These are phyloP conservation scores for Paracamarosporium sp. DNA, from an alignment of 2,329 filamentous ascomycete genomes.

Conservation along the genomic window DNA sequence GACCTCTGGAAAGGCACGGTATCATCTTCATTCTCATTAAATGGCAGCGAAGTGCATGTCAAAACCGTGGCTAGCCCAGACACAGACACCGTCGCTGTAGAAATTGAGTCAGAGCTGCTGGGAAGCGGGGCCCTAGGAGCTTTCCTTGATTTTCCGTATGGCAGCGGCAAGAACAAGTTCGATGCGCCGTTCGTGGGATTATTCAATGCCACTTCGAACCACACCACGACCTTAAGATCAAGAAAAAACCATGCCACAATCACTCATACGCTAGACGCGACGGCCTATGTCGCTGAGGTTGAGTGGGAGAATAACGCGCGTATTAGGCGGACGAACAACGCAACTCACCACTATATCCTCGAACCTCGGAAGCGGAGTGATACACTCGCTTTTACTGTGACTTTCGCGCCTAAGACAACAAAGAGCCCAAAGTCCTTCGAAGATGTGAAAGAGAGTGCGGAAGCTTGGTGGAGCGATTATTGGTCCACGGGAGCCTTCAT, in stretches of 20 bases:
- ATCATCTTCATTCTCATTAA: slow-evolving; percentile 53
- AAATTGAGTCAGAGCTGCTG: slow-evolving; percentile 53
- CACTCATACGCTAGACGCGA: slow-evolving; percentile 52
- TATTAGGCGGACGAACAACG: slow-evolving; percentile 42
- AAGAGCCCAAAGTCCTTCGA: slow-evolving; percentile 40
- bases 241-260: slow-evolving; percentile 47
- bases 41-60: slow-evolving; percentile 49
- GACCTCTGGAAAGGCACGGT: slow-evolving; percentile 59
- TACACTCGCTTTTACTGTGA: slow-evolving; percentile 30
- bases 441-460: slow-evolving; percentile 39
- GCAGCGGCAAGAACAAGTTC: slow-evolving; percentile 58
- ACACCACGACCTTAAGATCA: slow-evolving; percentile 48
- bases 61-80: slow-evolving; percentile 55
- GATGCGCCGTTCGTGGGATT: slow-evolving; percentile 62
- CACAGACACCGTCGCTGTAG: slow-evolving; percentile 56
- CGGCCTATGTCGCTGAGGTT: slow-evolving; percentile 51
- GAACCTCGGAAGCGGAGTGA: slow-evolving; percentile 31
- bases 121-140: slow-evolving; percentile 49
- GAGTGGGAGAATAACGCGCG: slow-evolving; percentile 44
- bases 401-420: slow-evolving; percentile 31
- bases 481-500: slow-evolving; percentile 61
- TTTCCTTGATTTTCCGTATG: slow-evolving; percentile 62
- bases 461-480: slow-evolving; percentile 57
- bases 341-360: slow-evolving; percentile 55
- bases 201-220: slow-evolving; percentile 56